Evolutionary conservation across 768 basidiomycete species (phyloP), one percentile per base, ranked within the genome.

Genomic region (Mycena rebaudengoi): DNA sequence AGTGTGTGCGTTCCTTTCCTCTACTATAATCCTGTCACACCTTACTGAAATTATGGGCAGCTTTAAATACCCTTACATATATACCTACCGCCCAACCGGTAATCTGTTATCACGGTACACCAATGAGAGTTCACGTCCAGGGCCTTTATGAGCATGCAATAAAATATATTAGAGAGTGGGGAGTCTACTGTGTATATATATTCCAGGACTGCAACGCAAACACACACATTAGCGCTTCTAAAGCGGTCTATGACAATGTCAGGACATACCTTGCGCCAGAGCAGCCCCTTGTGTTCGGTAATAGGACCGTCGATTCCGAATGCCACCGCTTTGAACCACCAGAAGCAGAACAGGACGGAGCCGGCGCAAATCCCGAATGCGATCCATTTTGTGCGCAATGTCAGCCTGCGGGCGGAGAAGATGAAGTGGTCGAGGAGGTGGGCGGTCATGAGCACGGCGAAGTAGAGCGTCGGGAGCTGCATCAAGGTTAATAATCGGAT

Each of bases 381-480:
- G 53, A 93, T 88, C 39, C 78, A 74, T 72, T 97, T 98, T 23
- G 89, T 91, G 44, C 80, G 81, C 14, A 80, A 78, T 12, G 85
- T 83, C 61, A 91, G 80, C 12, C 87, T 83, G 32, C 84, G 82
- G 14, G 94, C 88, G 3, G 87, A 86, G 80, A 99, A 98, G 70
- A 99, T 80, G 76, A 95, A 92, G 75, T 98, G 95, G 77, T 99
- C 96, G 64, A 97, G 83, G 58, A 99, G 75, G 74, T 98, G 95
- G 0, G 91, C 93, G 44, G 90, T 80, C 91, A 97, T 95, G 53
- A 99, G 78, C 48, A 99, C 94, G 23, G 96, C 85, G 78, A 99
- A 99, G 82, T 96, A 99, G n/a, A 98, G 82, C 0, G 97, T 96
- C 6, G 97, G 97, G 11, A 99, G 88, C 93, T 96, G 69, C 2